Conservation (phyloP, 345 rosid genomes). For the Lenwebbia sp. region DNA sequence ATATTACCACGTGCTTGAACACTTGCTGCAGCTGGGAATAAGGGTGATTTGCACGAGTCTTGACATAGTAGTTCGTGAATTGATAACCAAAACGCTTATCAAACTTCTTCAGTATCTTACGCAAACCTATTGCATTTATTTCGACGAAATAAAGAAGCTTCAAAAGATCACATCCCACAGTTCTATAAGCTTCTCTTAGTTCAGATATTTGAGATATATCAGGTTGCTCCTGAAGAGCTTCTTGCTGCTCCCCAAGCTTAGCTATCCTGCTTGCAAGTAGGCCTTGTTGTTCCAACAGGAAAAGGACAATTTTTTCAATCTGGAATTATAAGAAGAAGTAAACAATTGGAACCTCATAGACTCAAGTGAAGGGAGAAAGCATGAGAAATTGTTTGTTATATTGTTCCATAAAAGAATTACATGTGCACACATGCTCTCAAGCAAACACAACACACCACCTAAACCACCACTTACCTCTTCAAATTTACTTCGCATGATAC, state of each 20-base stretch:
- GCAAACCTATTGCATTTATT: slow-evolving; percentile 85
- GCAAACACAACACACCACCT: not conserved
- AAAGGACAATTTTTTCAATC: slow-evolving; percentile 95
- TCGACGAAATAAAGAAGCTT: slow-evolving; percentile 81
- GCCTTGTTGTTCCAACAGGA: slow-evolving; percentile 96
- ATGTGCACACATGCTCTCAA: not conserved
- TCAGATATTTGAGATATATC: slow-evolving; percentile 49
- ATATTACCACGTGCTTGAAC: slow-evolving; percentile 90
- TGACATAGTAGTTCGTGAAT: slow-evolving; percentile 87
- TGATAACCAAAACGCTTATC: slow-evolving; percentile 93
- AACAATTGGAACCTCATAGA: not conserved
- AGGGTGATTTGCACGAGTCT: slow-evolving; percentile 97
- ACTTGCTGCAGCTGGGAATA: slow-evolving; percentile 99
- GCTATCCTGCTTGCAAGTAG: slow-evolving; percentile 60
- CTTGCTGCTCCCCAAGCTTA: slow-evolving; percentile 55
- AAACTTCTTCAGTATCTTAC: slow-evolving; percentile 92
- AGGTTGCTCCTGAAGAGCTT: slow-evolving; percentile 52
- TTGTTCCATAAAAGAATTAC: not conserved
- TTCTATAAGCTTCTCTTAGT: slow-evolving; percentile 75
- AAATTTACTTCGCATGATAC: not conserved
- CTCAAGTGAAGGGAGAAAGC: not conserved
- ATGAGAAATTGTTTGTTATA: not conserved
- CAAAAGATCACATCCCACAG: slow-evolving; percentile 63
- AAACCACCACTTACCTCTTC: not conserved
- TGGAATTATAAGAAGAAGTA: slow-evolving; percentile 19